These are phyloP conservation scores for Penicillium mononematosum DNA, from an alignment of 495 filamentous ascomycete species.

Conservation along the genomic window DNA sequence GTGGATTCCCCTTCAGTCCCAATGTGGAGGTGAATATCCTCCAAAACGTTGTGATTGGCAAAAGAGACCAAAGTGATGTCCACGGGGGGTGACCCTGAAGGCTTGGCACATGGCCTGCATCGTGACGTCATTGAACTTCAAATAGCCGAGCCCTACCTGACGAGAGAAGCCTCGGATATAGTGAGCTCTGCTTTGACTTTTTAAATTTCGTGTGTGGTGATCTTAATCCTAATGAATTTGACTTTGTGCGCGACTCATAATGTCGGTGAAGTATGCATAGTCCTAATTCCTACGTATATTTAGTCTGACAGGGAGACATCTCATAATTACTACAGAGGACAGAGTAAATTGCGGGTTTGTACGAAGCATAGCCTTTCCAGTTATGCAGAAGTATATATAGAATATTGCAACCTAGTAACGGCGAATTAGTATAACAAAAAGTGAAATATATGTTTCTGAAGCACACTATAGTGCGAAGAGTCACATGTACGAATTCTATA, in stretches of 20 bases:
- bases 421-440: neutral
- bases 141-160: neutral
- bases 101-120: neutral
- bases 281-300: no score
- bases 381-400: neutral
- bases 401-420: neutral
- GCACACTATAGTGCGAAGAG: neutral
- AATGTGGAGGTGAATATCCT: neutral
- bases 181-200: neutral
- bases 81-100: neutral
- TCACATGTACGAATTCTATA: neutral
- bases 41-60: neutral
- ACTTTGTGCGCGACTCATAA: neutral
- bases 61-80: neutral
- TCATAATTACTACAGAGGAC: neutral
- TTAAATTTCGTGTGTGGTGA: neutral
- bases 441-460: neutral
- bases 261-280: neutral
- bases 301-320: neutral
- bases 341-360: neutral
- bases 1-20: neutral
- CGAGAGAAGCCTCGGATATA: neutral
- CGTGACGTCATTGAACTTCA: neutral
- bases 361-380: neutral
- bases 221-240: neutral